Conservation (phyloP, 306 rosid species). For the Crataegus laevigata region DNA sequence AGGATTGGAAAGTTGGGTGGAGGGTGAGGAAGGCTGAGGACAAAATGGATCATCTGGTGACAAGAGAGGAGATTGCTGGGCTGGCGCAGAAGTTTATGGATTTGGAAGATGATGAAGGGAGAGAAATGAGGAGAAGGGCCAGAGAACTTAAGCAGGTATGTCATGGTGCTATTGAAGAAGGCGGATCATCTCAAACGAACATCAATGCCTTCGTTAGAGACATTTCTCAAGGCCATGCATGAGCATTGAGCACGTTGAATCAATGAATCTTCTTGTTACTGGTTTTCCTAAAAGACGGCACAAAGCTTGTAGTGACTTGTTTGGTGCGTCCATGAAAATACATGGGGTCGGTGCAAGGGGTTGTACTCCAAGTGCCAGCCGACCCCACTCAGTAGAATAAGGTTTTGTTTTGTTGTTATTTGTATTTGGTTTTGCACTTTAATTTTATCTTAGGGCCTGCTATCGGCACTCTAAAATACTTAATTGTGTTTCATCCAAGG, state of each 20-base stretch:
- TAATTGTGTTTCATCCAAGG: neutral
- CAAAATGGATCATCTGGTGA: slow-evolving; percentile 23
- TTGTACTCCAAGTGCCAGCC: too few relatives aligned
- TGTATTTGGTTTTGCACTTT: too few relatives aligned
- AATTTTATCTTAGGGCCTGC: too few relatives aligned
- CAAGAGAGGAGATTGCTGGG: slow-evolving; percentile 25
- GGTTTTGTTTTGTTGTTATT: too few relatives aligned
- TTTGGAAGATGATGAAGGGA: slow-evolving; percentile 22
- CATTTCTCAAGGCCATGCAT: neutral
- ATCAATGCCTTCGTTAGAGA: slow-evolving; percentile 23
- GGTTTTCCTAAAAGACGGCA: too few relatives aligned
- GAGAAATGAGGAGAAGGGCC: slow-evolving; percentile 33
- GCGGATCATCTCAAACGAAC: slow-evolving; percentile 35
- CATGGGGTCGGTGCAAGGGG: too few relatives aligned
- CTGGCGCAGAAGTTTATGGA: slow-evolving; percentile 34
- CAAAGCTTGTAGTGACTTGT: too few relatives aligned
- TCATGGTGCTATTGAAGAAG: slow-evolving; percentile 20
- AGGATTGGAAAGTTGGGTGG: slow-evolving; percentile 56
- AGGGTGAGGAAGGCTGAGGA: slow-evolving; percentile 30
- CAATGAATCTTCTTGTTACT: too few relatives aligned
- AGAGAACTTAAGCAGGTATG: slow-evolving; percentile 20
- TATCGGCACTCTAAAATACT: too few relatives aligned
- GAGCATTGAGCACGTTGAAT: too few relatives aligned
- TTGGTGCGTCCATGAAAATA: too few relatives aligned
- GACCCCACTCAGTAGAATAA: too few relatives aligned